Conservation (phyloP, 2,329 filamentous ascomycete genomes). For the Aspergillus bombycis region DNA sequence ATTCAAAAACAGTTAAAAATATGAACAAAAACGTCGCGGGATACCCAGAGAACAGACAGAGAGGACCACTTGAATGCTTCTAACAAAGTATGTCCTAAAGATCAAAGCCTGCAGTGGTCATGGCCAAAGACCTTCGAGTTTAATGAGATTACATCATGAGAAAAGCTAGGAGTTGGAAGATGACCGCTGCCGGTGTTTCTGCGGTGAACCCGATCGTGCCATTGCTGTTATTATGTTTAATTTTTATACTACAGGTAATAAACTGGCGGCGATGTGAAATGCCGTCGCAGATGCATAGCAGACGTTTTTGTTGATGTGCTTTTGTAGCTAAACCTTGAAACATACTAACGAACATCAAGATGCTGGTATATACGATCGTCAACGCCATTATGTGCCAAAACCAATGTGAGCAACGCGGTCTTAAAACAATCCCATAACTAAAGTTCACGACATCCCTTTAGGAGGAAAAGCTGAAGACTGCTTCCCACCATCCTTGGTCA, state of each 20-base stretch:
- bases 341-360: background rate
- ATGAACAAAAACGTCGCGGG: no score
- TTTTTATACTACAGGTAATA: background rate
- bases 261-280: background rate
- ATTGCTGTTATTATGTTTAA: background rate
- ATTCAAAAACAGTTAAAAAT: no score
- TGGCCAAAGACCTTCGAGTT: no score
- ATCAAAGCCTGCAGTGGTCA: no score
- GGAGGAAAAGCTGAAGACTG: constrained; percentile 80
- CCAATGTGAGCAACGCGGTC: background rate
- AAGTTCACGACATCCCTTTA: constrained; percentile 54
- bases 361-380: constrained; percentile 9
- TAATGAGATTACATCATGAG: no score
- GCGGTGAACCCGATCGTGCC: background rate
- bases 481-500: constrained; percentile 66
- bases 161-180: background rate
- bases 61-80: no score
- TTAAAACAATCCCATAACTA: constrained; percentile 16
- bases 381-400: constrained; percentile 6
- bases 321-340: background rate
- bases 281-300: background rate
- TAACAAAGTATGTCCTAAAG: no score
- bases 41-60: no score
- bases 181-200: background rate
- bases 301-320: background rate